A percentile compares a stretch with the other conserved stretches of the same genome.
Evolutionary conservation across 129 eudicot genomes (phyloP).

Genomic region (Chrysanthemum lavandulifolium): DNA sequence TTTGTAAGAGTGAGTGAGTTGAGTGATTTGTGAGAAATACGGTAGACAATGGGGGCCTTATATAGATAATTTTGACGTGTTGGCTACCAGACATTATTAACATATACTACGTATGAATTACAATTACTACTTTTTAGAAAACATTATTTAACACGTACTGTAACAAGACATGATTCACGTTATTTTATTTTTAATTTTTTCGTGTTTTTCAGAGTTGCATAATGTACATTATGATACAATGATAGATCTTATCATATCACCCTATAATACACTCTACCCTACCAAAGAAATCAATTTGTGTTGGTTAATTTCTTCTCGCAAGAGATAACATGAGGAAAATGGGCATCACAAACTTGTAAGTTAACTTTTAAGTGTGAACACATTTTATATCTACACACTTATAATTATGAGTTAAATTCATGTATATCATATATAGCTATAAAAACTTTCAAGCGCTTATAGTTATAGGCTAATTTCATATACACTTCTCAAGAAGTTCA

Average conservation of each 20-base stretch:
- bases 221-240: not conserved
- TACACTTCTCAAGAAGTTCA: no score
- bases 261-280: no score
- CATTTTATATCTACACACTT: no score
- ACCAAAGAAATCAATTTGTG: no score
- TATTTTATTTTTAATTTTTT: not conserved
- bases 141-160: not conserved
- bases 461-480: no score
- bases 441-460: no score
- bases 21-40: slow-evolving; percentile 3
- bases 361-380: no score
- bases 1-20: not conserved
- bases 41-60: not conserved
- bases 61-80: not conserved
- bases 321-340: no score
- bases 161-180: not conserved
- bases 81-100: not conserved
- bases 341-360: no score
- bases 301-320: no score
- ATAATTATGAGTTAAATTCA: no score
- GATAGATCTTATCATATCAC: not conserved
- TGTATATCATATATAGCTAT: no score
- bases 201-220: not conserved
- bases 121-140: not conserved
- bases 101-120: not conserved